phyloP scores from a whole-genome alignment of 1,139 yeast genomes.

The Hyphopichia buzzinii region DNA sequence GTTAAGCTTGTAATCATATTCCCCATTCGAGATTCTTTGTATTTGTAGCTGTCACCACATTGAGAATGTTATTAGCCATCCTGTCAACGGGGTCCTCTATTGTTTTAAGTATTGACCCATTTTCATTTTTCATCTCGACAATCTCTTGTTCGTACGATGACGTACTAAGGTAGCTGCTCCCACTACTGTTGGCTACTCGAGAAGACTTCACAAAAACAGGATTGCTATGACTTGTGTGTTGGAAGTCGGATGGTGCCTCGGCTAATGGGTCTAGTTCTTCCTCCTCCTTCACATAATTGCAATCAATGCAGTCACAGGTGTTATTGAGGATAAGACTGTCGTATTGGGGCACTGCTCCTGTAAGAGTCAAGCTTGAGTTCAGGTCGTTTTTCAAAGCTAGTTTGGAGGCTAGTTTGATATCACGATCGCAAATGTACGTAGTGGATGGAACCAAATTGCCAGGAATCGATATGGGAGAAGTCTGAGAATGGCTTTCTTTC shows the following conservation, averaged over 20 bases:
- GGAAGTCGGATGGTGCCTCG: background rate
- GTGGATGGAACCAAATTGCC: background rate
- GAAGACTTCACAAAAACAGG: background rate
- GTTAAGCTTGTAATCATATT: constrained; percentile 7
- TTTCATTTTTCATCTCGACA: background rate
- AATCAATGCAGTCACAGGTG: constrained; percentile 1
- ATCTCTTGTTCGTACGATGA: background rate
- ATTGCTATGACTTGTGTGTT: background rate
- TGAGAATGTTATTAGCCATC: constrained; percentile 18
- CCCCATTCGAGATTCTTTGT: constrained; percentile 17
- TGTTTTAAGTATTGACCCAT: background rate
- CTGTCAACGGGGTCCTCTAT: constrained; percentile 14
- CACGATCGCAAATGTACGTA: background rate
- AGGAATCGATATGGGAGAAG: background rate
- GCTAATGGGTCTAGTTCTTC: background rate
- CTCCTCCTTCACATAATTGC: background rate
- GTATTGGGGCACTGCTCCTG: background rate
- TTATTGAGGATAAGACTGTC: constrained; percentile 1
- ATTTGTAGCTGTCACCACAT: constrained; percentile 12
- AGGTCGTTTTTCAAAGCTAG: no score
- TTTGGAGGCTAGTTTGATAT: background rate
- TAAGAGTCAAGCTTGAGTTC: background rate
- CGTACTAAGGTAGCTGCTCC: background rate
- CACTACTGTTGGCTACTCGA: background rate
- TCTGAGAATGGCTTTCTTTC: background rate